These are phyloP conservation scores for Inonotus obliquus DNA, from an alignment of 1,284 basidiomycete species.

Conservation along the genomic window DNA sequence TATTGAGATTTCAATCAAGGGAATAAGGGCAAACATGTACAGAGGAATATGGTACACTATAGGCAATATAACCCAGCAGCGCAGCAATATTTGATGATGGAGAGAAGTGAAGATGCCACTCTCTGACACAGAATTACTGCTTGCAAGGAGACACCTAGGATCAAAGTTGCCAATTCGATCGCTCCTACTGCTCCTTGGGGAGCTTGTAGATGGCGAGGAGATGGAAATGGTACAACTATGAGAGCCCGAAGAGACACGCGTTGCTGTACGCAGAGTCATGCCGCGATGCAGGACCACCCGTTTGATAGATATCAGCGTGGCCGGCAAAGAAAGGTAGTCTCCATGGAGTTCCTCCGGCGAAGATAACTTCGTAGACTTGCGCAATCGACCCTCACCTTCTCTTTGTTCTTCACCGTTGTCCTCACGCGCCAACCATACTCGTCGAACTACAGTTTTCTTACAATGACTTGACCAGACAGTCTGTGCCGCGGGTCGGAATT, in stretches of 20 bases:
- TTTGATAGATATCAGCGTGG: background rate
- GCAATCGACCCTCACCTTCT: conserved; percentile 5
- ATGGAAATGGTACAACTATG: background rate
- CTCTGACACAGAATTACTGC: conserved; percentile 1
- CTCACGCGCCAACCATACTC: background rate
- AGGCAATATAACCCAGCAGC: no score
- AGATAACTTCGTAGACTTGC: conserved; percentile 15
- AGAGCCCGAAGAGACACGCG: background rate
- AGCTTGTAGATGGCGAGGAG: background rate
- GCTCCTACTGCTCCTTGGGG: conserved; percentile 2
- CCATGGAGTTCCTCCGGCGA: conserved; percentile 2
- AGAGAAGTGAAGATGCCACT: background rate
- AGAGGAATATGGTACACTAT: no score
- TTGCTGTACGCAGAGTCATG: no score
- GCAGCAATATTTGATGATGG: no score
- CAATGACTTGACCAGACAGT: conserved; percentile 7
- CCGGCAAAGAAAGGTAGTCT: conserved; percentile 1
- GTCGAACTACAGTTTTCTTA: conserved; percentile 7
- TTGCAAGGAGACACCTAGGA: conserved; percentile 2
- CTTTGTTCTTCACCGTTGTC: background rate
- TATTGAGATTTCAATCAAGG: no score
- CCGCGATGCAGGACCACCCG: background rate
- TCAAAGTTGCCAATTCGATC: conserved; percentile 6
- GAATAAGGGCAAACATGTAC: no score
- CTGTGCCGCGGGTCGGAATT: conserved; percentile 3